Conservation (phyloP, 2,329 filamentous ascomycete genomes). For the Apiospora rasikravindrae region DNA sequence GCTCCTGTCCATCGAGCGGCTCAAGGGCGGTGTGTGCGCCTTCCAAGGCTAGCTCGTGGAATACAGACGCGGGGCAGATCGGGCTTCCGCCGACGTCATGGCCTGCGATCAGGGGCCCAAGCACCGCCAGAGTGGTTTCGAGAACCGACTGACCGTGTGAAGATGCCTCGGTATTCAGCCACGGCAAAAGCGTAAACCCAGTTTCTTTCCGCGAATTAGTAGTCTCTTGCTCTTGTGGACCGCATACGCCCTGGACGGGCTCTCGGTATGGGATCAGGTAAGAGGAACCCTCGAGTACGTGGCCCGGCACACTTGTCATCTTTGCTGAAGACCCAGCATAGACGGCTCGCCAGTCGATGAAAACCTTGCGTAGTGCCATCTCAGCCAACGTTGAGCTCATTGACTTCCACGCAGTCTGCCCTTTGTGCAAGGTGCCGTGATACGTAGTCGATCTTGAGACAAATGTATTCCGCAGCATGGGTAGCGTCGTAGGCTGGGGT, state of each 20-base stretch:
- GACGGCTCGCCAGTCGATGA: constrained; percentile 20
- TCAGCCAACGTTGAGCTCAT: constrained; percentile 21
- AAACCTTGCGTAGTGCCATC: constrained; percentile 16
- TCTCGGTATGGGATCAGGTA: constrained; percentile 20
- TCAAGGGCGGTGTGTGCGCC: constrained; percentile 10
- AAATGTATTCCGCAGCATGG: constrained; percentile 22
- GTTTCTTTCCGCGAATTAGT: too few relatives aligned
- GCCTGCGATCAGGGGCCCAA: constrained; percentile 15
- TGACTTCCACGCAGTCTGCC: constrained; percentile 20
- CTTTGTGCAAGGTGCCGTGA: constrained; percentile 21
- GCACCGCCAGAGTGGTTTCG: constrained; percentile 9
- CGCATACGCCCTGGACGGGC: not conserved
- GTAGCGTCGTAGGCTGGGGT: constrained; percentile 22
- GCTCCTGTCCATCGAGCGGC: not conserved
- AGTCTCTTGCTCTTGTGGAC: not conserved
- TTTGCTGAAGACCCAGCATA: constrained; percentile 22
- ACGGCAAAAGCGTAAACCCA: not conserved
- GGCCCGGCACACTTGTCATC: constrained; percentile 22
- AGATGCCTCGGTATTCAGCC: constrained; percentile 17
- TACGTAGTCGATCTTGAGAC: constrained; percentile 16
- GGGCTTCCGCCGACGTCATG: constrained; percentile 22
- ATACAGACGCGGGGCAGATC: constrained; percentile 23
- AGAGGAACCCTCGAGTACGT: constrained; percentile 15
- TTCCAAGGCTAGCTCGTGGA: constrained; percentile 21
- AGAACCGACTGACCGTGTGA: not conserved